Conservation (phyloP, 139 green algal genomes). For the Chlamydomonas schloesseri region DNA sequence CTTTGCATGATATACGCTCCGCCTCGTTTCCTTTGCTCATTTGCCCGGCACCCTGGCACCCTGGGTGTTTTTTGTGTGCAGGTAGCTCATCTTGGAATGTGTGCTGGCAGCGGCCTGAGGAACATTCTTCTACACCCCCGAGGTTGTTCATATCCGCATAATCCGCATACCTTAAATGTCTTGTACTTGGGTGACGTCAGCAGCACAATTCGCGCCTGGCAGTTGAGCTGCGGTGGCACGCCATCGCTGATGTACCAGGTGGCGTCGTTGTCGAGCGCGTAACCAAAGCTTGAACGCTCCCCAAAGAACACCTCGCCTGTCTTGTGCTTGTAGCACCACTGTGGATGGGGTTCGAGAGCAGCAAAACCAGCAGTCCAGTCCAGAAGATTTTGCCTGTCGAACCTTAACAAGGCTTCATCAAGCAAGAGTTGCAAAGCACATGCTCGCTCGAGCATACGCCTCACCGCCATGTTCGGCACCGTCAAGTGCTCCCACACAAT, state of each 20-base stretch:
- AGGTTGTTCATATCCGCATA: no score
- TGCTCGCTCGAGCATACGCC: neutral
- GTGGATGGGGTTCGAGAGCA: neutral
- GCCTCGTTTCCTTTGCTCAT: no score
- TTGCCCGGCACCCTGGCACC: no score
- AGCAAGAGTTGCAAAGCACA: neutral
- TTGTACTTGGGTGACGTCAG: neutral
- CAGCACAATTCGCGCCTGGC: neutral
- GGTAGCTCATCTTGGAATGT: no score
- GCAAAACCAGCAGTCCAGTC: no score
- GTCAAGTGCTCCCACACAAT: neutral
- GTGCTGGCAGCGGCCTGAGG: no score
- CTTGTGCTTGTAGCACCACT: slow-evolving; percentile 1
- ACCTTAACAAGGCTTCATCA: neutral
- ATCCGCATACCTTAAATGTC: neutral
- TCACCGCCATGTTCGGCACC: neutral
- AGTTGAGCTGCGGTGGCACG: neutral
- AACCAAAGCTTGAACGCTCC: neutral
- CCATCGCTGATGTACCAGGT: neutral
- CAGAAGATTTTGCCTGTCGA: no score
- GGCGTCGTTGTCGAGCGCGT: neutral
- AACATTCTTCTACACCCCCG: no score
- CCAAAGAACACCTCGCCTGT: neutral
- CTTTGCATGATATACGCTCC: no score
- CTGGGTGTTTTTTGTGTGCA: no score